Evolutionary conservation across 208 protist genomes (phyloP).

Genomic region (Acanthamoeba healyi): DNA sequence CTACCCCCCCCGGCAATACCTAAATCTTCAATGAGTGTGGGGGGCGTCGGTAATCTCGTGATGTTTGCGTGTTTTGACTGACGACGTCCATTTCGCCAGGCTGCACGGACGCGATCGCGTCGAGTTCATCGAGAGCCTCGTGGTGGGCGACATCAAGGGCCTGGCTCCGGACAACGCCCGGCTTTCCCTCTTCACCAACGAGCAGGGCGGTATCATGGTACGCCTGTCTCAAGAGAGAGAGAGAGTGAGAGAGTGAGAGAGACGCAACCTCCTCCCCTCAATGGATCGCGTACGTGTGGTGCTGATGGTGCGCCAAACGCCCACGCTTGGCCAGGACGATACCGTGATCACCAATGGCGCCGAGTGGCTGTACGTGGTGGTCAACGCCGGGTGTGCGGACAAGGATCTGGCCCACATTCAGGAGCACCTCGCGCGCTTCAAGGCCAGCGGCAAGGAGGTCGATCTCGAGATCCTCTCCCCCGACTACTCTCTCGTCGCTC

Average conservation of each 20-base stretch:
- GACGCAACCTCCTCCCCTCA: too few relatives aligned
- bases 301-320: too few relatives aligned
- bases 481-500: constrained; percentile 63
- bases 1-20: background rate
- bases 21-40: too few relatives aligned
- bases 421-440: constrained; percentile 84
- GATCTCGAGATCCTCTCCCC: constrained; percentile 87
- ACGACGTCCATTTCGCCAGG: constrained; percentile 10
- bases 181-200: constrained; percentile 96
- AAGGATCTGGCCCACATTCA: constrained; percentile 95
- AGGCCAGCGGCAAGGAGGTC: constrained; percentile 89
- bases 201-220: constrained; percentile 85
- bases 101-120: constrained; percentile 92
- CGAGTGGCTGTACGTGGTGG: constrained; percentile 94
- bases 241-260: constrained; percentile 89
- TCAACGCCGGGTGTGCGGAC: constrained; percentile 96
- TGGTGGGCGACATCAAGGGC: constrained; percentile 91
- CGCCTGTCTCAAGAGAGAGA: too few relatives aligned
- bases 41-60: too few relatives aligned
- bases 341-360: constrained; percentile 94
- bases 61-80: too few relatives aligned
- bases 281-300: too few relatives aligned
- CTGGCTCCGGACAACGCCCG: constrained; percentile 84
- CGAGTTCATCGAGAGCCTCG: constrained; percentile 95
- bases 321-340: constrained; percentile 96